Evolutionary conservation across 345 rosid genomes (phyloP).

Genomic region (Sisymbrium altissimum): DNA sequence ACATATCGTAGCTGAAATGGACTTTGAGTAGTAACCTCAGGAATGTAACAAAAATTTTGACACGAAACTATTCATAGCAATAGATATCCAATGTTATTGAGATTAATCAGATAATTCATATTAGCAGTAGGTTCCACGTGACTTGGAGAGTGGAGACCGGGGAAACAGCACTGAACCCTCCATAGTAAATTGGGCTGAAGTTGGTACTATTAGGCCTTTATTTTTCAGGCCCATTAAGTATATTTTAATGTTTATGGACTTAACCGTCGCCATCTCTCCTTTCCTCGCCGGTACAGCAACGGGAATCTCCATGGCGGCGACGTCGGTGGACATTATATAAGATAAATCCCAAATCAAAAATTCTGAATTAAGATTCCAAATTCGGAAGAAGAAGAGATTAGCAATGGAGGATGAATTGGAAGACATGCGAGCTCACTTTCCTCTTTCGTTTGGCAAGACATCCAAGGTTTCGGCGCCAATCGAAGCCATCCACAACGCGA

Average conservation of each 20-base stretch:
- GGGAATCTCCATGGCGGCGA: conserved; percentile 19
- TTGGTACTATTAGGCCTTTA: background rate
- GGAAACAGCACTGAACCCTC: too few relatives aligned
- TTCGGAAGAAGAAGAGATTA: background rate
- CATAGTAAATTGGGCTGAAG: background rate
- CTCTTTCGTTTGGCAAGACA: conserved; percentile 72
- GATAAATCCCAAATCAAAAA: background rate
- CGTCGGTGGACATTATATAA: background rate
- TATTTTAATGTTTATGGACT: background rate
- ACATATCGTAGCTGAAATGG: too few relatives aligned
- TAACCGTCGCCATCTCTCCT: background rate
- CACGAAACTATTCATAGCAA: too few relatives aligned
- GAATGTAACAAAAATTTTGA: too few relatives aligned
- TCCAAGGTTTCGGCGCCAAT: conserved; percentile 54
- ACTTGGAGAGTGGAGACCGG: too few relatives aligned
- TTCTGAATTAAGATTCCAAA: too few relatives aligned
- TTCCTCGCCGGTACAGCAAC: background rate
- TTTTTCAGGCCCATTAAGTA: background rate
- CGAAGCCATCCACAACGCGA: conserved; percentile 67
- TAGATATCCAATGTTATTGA: too few relatives aligned
- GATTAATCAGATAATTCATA: too few relatives aligned
- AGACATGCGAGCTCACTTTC: conserved; percentile 69
- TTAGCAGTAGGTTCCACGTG: too few relatives aligned
- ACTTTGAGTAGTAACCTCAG: too few relatives aligned
- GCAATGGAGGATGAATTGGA: conserved; percentile 70